Evolutionary conservation across 1,139 yeast species (phyloP), one percentile per base, ranked within the genome.

Genomic region (Diutina pseudorugosa): DNA sequence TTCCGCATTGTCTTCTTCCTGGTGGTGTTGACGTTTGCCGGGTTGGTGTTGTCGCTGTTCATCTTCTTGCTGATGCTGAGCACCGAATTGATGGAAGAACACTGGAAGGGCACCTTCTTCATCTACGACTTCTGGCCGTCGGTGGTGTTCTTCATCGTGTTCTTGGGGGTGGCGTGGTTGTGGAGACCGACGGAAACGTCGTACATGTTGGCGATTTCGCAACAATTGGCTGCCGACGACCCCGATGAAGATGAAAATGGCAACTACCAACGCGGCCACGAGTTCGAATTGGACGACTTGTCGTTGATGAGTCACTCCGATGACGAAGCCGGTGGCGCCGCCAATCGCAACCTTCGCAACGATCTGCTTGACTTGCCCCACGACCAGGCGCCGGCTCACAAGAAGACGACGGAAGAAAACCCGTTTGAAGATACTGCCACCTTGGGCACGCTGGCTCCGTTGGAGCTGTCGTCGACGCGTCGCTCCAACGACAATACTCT

Each of bases 131-230:
- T 95, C 70, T 90, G 98, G 96, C 95, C 97, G 43, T 83, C 95
- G 55, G 78, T 89, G 50, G 85, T 91, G 16, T 94, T 89, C 69
- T 89, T 86, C 64, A 68, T 83, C 50, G 91, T 91, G 50, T 91
- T 93, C 66, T 78, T 86, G 63, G 81, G 91, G 7, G 76, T 94
- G 59, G 88, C 96, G 12, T 83, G 90, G 74, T 79, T 93, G 58
- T 94, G 98, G 98, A 82, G 98, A 68, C 98, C 98, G 51, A 91
- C 98, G 0, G 95, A 87, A 61, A 89, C 96, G 47, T 90, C 96
- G 58, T 85, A 91, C 62, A 83, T 95, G 80, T 79, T 93, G 65
- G 98, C 98, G 19, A 91, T 91, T 60, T 89, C 97, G 3, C 90
- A 89, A 55, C 98, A 94, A 70, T 73, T 93, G 54, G 87, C 97